Evolutionary conservation across 2,329 filamentous ascomycete species (phyloP).

Genomic region (Cladosporium velox): DNA sequence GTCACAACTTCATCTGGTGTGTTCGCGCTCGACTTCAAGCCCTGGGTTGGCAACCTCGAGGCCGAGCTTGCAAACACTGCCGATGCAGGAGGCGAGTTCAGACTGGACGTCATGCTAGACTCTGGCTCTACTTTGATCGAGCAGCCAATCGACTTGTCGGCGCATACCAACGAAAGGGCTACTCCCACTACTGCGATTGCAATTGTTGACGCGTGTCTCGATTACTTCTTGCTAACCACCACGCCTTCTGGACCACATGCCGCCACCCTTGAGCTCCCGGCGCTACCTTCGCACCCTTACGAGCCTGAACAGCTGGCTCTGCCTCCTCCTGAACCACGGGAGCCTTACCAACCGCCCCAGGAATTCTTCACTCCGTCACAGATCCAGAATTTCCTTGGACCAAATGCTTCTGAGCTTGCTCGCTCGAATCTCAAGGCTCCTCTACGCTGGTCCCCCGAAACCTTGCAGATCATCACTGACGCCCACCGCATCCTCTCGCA

Average conservation of each 20-base stretch:
- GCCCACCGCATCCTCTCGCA: constrained; percentile 70
- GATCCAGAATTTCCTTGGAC: constrained; percentile 56
- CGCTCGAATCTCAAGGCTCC: constrained; percentile 66
- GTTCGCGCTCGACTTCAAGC: constrained; percentile 56
- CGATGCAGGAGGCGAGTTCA: constrained; percentile 56
- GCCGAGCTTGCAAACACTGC: constrained; percentile 57
- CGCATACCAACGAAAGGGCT: constrained; percentile 34
- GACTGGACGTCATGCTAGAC: constrained; percentile 58
- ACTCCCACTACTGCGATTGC: constrained; percentile 48
- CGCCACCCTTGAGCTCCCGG: constrained; percentile 54
- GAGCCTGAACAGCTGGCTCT: constrained; percentile 26
- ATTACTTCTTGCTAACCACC: constrained; percentile 58
- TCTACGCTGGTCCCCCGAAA: constrained; percentile 69
- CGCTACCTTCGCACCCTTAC: constrained; percentile 30
- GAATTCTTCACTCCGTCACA: constrained; percentile 43
- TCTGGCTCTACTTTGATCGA: constrained; percentile 53
- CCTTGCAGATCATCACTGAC: constrained; percentile 70
- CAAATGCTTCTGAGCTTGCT: constrained; percentile 47
- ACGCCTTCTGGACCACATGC: constrained; percentile 52
- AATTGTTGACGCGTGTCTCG: constrained; percentile 58
- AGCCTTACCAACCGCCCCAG: constrained; percentile 51
- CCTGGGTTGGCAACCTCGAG: constrained; percentile 60
- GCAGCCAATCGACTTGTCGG: constrained; percentile 45
- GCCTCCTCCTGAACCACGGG: constrained; percentile 62
- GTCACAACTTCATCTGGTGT: constrained; percentile 58